Base-by-base conservation (phyloP, 2,329 filamentous ascomycete species). In the Penicillium sp. region DNA sequence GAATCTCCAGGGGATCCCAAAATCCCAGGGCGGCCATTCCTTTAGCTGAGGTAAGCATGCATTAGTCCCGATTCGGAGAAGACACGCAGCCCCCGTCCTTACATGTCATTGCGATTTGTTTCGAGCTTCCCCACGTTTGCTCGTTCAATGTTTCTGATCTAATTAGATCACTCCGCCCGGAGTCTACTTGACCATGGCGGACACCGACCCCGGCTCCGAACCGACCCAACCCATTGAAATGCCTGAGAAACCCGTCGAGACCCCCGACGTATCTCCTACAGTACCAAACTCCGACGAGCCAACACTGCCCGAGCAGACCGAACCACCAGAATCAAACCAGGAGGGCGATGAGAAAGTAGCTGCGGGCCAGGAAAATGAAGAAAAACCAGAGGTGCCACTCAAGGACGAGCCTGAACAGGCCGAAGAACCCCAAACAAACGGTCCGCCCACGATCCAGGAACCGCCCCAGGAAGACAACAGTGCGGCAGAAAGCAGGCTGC, bases 171-270 rank as follows among this genome's bases (percentile, higher is more conserved):
- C 65, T 67, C 66, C 70, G 65, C 54, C 61, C 65, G 69, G 70
- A 72, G 71, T 72, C 65, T 69, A 61, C 60, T 63, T 72, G 72
- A 73, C 58, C 64, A 76, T 76, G 73, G 73, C 72, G 66, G 73
- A 75, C 62, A 70, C 71, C 51, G 72, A 74, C 59, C 64, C 71
- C 61, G 68, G 66, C 69, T 65, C 69, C 57, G 69, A 70, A 67
- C 69, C 67, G 53, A 58, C 60, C 40, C 58, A 63, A 60, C 60
- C 64, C 52, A 46, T 56, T 60, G 59, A 63, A 48, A 49, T 59
- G 56, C 58, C 61, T 55, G 57, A 64, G 47, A 61, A 67, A 50
- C 62, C 69, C 58, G 67, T 69, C 55, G 65, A 71, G 53, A 64
- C 65, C 53, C 59, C 61, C 50, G 61, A 67, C 51, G 64, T 68